Percentiles rank a stretch among this genome's conserved stretches.
Evolutionary conservation across 179 eudicot genomes (phyloP).

Genomic region (Silene noctiflora): DNA sequence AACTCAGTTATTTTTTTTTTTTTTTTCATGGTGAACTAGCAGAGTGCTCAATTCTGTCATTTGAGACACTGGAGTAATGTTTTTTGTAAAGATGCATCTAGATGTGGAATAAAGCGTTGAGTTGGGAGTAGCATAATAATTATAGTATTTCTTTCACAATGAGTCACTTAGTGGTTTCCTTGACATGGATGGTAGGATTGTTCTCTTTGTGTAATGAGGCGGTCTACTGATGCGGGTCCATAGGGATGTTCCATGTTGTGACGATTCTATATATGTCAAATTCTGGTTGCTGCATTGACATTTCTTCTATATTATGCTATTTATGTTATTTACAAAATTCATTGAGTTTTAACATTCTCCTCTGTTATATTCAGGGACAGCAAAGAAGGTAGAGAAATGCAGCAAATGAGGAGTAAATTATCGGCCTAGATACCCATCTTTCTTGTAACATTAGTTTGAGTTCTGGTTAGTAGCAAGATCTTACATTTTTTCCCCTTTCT

Average conservation of each 20-base stretch:
- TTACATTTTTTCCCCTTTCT: slow-evolving; percentile 9
- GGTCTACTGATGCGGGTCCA: neutral
- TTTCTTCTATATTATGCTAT: neutral
- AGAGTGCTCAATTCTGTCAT: neutral
- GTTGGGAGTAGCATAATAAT: neutral
- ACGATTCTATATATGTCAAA: slow-evolving; percentile 4
- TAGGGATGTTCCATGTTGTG: neutral
- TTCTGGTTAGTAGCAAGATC: slow-evolving; percentile 28
- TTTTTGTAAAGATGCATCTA: neutral
- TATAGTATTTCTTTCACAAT: neutral
- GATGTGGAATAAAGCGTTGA: neutral
- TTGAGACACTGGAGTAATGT: neutral
- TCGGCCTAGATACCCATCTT: slow-evolving; percentile 28
- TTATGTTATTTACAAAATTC: neutral
- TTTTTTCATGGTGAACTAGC: neutral
- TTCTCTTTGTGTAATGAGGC: neutral
- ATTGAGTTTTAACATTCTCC: neutral
- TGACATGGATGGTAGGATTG: slow-evolving; percentile 2
- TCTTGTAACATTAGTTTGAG: slow-evolving; percentile 43
- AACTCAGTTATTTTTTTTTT: neutral
- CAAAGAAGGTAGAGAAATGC: slow-evolving; percentile 53
- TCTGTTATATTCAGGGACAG: slow-evolving; percentile 39
- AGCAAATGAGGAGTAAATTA: slow-evolving; percentile 48
- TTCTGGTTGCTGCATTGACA: neutral
- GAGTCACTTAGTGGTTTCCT: neutral